A percentile compares a stretch with the other conserved stretches of the same genome.
phyloP scores from a whole-genome alignment of 208 protist genomes.

The Leishmania martiniquensis region DNA sequence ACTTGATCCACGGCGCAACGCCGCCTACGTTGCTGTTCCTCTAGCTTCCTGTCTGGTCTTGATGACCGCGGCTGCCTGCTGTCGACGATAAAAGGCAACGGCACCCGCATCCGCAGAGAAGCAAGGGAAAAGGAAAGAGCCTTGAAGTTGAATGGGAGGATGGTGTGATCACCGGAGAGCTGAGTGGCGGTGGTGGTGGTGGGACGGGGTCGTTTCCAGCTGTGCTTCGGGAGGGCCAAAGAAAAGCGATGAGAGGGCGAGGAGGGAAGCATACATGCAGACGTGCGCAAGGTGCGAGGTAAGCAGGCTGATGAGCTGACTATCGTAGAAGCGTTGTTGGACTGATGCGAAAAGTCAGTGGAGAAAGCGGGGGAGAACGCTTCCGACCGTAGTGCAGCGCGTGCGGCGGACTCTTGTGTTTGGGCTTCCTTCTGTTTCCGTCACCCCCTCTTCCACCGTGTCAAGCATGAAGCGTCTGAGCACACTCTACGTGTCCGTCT shows the following conservation, averaged over 20 bases:
- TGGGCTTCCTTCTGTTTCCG: not conserved
- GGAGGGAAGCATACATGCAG: not conserved
- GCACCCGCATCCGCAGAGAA: too few species aligned
- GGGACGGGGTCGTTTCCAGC: not conserved
- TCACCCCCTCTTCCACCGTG: not conserved
- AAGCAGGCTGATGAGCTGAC: not conserved
- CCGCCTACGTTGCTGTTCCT: not conserved
- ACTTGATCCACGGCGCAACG: too few species aligned
- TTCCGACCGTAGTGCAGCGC: not conserved
- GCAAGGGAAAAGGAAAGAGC: not conserved
- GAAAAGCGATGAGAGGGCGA: not conserved
- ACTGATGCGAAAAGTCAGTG: not conserved
- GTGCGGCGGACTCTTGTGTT: not conserved
- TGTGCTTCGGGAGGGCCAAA: not conserved
- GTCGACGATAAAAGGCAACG: too few species aligned
- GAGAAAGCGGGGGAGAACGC: not conserved
- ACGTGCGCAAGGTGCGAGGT: not conserved
- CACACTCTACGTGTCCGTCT: constrained; percentile 20
- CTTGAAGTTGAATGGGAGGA: not conserved
- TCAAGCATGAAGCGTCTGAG: not conserved
- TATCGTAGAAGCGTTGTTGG: not conserved
- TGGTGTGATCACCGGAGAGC: too few species aligned
- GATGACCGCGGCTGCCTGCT: too few species aligned
- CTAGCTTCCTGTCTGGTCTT: not conserved
- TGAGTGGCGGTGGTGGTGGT: not conserved